Evolutionary conservation across 2,329 filamentous ascomycete species (phyloP), one percentile per base, ranked within the genome.

Genomic region (Talaromyces funiculosus): DNA sequence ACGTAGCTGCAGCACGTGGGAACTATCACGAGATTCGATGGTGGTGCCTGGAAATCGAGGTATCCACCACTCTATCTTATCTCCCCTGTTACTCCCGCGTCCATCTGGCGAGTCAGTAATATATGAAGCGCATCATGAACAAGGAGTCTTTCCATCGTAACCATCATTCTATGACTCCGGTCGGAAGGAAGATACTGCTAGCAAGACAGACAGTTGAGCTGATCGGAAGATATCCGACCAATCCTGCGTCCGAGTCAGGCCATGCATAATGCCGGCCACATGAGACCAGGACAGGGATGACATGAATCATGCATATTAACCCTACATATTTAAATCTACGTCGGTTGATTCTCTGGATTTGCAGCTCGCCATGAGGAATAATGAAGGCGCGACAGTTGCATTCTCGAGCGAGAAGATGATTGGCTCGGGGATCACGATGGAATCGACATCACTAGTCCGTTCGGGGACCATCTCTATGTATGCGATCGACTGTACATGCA

Each of bases 391-490:
- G 9, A 51, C 16, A 18, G 5, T 51, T 51, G 26, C 29, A 22
- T 20, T 16, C 16, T 3, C 31, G 3, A 24, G 26, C 40, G n/a
- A 51, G 29, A 51, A 51, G 20, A 40, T 56, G 58, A 60, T 60
- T 60, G 58, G 58, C 40, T 60, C 58, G 58, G 58, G 58, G 18
- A 26, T 53, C 37, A 45, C 22, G n/a, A n/a, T 45, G 42, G 22
- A 14, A 12, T 26, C 29, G 22, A 10, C 4, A 6, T 24, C 20
- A 24, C 4, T 12, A n/a, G 29, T 40, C 43, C 51, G 31, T 29
- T 60, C 58, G 58, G 58, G 9, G 58, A 60, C 58, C 58, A 60
- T 55, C 26, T 31, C 12, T 20, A n/a, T n/a, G n/a, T n/a, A n/a
- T n/a, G n/a, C n/a, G 24, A n/a, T 20, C 18, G 7, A 10, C 18